A percentile compares a stretch with the other conserved stretches of the same genome.
phyloP scores from a whole-genome alignment of 257 asterid species.

The Solanum piurae region DNA sequence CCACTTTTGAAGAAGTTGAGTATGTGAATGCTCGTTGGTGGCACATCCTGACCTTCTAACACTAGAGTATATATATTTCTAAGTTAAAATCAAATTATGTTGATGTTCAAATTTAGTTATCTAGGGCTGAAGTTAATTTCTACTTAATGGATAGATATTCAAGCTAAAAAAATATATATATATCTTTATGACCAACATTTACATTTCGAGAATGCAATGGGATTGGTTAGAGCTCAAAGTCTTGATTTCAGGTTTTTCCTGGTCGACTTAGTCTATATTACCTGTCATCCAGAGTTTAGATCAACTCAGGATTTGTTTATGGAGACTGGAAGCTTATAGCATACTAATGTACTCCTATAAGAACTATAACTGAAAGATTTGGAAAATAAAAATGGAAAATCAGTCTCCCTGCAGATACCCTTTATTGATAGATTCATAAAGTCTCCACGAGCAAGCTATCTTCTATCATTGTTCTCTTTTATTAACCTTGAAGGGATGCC shows the following conservation, averaged over 20 bases:
- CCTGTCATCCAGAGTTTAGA: neutral
- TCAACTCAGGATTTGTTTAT: neutral
- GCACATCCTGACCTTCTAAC: neutral
- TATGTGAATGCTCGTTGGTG: neutral
- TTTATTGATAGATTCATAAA: neutral
- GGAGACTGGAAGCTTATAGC: neutral
- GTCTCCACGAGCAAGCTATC: neutral
- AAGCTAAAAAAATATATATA: neutral
- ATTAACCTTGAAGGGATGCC: neutral
- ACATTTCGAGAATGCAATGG: neutral
- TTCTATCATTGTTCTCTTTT: neutral
- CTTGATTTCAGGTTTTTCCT: neutral
- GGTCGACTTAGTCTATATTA: neutral
- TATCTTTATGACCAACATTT: neutral
- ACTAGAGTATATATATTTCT: neutral
- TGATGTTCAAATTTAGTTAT: neutral
- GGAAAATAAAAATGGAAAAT: neutral
- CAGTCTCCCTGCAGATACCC: neutral
- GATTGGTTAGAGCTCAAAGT: neutral
- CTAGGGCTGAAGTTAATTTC: neutral
- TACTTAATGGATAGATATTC: neutral
- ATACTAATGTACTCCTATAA: neutral
- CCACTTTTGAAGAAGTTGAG: neutral
- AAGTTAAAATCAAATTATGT: neutral
- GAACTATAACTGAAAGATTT: neutral